Conservation (phyloP, 2,329 filamentous ascomycete genomes). For the Gnomoniopsis smithogilvyi region DNA sequence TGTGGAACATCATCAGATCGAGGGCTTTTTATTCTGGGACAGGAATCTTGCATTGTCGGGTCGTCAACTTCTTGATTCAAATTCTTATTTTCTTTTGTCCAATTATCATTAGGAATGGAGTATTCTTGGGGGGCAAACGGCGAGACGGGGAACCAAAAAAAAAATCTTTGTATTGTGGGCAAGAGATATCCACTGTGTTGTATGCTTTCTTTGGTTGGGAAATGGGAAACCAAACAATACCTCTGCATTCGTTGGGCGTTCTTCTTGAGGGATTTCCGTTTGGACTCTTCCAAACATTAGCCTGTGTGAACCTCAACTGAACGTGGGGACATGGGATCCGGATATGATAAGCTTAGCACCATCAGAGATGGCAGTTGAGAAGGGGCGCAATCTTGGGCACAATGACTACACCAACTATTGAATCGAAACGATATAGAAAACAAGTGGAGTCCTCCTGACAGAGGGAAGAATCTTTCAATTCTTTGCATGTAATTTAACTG, state of each 20-base stretch:
- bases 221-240: slow-evolving; percentile 16
- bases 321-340: not conserved
- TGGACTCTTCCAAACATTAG: not conserved
- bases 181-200: slow-evolving; percentile 8
- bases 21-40: not conserved
- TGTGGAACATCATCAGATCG: slow-evolving; percentile 4
- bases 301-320: not conserved
- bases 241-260: slow-evolving; percentile 18
- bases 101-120: slow-evolving; percentile 10
- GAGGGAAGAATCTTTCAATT: slow-evolving; percentile 3
- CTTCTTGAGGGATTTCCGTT: not conserved
- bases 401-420: slow-evolving; percentile 1
- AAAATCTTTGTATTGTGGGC: slow-evolving; percentile 2
- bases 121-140: slow-evolving; percentile 8
- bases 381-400: not conserved
- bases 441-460: slow-evolving; percentile 2
- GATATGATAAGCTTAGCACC: not conserved
- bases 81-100: slow-evolving; percentile 3
- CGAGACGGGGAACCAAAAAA: slow-evolving; percentile 12
- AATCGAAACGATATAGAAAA: slow-evolving; percentile 11
- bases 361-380: not conserved
- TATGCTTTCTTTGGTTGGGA: slow-evolving; percentile 10
- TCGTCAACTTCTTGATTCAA: not conserved
- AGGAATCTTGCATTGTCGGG: slow-evolving; percentile 3
- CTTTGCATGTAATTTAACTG: not conserved